Base-by-base conservation (phyloP, 768 basidiomycete genomes). In the Collybia mongolica region DNA sequence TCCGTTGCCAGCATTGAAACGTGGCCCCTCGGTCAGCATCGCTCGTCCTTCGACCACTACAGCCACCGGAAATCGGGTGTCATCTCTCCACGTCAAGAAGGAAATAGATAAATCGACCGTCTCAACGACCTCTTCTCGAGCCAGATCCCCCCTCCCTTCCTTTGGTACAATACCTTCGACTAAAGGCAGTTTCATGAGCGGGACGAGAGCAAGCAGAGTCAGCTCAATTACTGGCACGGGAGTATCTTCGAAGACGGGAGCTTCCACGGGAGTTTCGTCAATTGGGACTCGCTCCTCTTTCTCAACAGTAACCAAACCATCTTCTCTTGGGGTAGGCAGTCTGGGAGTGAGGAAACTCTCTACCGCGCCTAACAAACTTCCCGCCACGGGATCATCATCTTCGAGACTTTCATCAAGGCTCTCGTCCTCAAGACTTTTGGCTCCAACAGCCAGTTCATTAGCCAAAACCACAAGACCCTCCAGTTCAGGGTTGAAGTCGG, bases 391-490 rank as follows among this genome's bases (percentile, higher is more conserved):
- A 47, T 50, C 23, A 59, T 58, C 68, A 0, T 67, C 68, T 6
- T 79, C 81, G 5, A 59, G 64, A 36, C 54, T 63, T 1, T 66
- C 68, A 1, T 58, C 59, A 2, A 48, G 45, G 26, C n/a, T 32
- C 0, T 48, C 57, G 4, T 60, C 67, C 2, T 77, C 75, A 2
- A 77, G 83, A 32, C 70, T 90, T 11, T 68, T 86, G 44, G 87
- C 88, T 0, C 88, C 88, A 0, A 90, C 88, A 0, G 88, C 84
- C 1, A 88, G 87, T 57, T 90, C 88, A 1, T 68, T 90, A 19
- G 88, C 88, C 2, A 88, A 83, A 70, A 71, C 62, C 19, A 69
- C 58, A 45, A 57, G 63, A 12, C 29, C 56, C 6, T 55, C 53
- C 2, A 44, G 40, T 4, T 53, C 55, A 8, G 53, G 53, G 5